Percentiles rank a stretch among this genome's conserved stretches.
Evolutionary conservation across 768 basidiomycete species (phyloP).

Genomic region (Russula griseocarnosa): DNA sequence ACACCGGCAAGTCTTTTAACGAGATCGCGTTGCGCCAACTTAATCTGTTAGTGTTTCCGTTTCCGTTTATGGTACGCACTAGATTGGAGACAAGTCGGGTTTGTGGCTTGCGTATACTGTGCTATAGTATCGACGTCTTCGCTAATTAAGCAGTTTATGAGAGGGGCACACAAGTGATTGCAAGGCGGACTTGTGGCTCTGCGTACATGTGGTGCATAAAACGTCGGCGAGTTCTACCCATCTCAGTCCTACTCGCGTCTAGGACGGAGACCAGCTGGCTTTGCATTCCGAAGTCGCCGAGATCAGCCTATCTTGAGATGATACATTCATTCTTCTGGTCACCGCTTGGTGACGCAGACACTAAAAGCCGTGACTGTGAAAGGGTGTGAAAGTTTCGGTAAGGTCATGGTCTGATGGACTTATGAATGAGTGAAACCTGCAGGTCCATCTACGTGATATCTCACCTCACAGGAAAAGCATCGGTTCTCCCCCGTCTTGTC

Average conservation of each 20-base stretch:
- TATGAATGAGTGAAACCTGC: background rate
- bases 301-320: background rate
- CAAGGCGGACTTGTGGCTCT: background rate
- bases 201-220: background rate
- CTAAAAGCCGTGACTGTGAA: background rate
- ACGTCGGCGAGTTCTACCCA: background rate
- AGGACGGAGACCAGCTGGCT: background rate
- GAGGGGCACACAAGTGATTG: background rate
- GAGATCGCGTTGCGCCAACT: no score
- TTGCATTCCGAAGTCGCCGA: background rate
- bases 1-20: no score
- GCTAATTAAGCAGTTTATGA: background rate
- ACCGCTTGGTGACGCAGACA: background rate
- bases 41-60: background rate
- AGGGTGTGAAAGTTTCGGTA: background rate
- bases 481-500: background rate
- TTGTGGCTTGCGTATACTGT: no score
- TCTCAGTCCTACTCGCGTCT: background rate
- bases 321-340: no score
- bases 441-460: background rate
- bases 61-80: no score
- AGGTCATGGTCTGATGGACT: background rate
- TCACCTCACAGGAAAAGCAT: background rate
- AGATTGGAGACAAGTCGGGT: no score
- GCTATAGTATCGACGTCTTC: background rate